Evolutionary conservation across 306 rosid species (phyloP).

Genomic region (Styphnolobium japonicum): DNA sequence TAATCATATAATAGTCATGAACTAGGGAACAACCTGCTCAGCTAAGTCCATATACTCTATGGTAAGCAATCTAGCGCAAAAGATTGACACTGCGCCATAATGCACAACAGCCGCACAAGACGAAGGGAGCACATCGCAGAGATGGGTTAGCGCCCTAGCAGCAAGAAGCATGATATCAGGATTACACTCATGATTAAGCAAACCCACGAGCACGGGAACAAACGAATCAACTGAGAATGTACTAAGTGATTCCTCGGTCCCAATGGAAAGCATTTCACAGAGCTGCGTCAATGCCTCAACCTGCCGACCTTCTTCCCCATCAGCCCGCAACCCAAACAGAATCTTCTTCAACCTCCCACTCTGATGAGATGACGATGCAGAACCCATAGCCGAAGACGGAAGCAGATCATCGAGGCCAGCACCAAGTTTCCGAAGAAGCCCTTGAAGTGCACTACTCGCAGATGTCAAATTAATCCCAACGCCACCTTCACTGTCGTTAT

Average conservation of each 20-base stretch:
- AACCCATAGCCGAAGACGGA: constrained; percentile 76
- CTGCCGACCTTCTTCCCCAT: constrained; percentile 94
- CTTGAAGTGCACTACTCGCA: constrained; percentile 97
- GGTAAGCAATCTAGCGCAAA: constrained; percentile 92
- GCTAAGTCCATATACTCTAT: constrained; percentile 99
- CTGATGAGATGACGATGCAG: constrained; percentile 81
- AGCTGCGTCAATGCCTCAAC: constrained; percentile 96
- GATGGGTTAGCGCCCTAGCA: constrained; percentile 94
- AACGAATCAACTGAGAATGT: constrained; percentile 92
- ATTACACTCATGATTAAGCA: constrained; percentile 93
- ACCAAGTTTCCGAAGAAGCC: constrained; percentile 87
- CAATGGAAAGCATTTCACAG: constrained; percentile 95
- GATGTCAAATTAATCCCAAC: constrained; percentile 80
- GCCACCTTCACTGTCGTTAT: constrained; percentile 86
- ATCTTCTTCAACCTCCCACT: constrained; percentile 91
- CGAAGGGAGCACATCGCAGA: constrained; percentile 91
- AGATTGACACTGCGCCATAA: constrained; percentile 91
- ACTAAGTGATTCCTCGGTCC: constrained; percentile 93
- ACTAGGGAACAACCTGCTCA: constrained; percentile 74
- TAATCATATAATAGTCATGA: neutral
- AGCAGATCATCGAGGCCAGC: constrained; percentile 96
- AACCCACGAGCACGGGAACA: constrained; percentile 91
- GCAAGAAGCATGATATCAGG: constrained; percentile 99
- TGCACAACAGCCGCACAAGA: constrained; percentile 98
- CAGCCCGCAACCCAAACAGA: constrained; percentile 79